These are phyloP conservation scores for Aristolochia californica DNA, from an alignment of 164 flowering plant genomes.

Conservation along the genomic window DNA sequence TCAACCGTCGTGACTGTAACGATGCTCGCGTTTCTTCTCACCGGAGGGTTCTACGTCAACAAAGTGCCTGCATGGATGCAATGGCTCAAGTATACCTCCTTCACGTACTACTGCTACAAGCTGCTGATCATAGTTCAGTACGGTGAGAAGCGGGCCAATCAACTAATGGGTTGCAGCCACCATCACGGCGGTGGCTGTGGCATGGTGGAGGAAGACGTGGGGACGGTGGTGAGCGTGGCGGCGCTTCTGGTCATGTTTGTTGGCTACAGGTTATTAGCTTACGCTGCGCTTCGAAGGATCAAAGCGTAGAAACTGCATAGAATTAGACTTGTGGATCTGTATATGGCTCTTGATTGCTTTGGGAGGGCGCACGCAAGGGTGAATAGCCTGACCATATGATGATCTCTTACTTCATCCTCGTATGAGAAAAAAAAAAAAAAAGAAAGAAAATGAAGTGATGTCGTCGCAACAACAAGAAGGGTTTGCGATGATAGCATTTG, in stretches of 20 bases:
- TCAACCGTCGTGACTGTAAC: constrained; percentile 64
- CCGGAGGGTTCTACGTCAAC: constrained; percentile 82
- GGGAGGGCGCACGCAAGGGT: too few species aligned
- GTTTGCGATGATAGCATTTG: too few species aligned
- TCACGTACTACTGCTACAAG: constrained; percentile 55
- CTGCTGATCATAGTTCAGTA: constrained; percentile 59
- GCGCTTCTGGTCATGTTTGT: constrained; percentile 48
- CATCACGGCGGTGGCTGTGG: constrained; percentile 26
- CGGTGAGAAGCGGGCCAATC: constrained; percentile 29
- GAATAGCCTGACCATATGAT: too few species aligned
- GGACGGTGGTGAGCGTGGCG: constrained; percentile 23
- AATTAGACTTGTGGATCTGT: too few species aligned
- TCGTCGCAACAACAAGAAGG: too few species aligned
- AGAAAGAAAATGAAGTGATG: too few species aligned
- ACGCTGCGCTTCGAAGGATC: constrained; percentile 46
- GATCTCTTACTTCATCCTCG: too few species aligned
- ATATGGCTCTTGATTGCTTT: too few species aligned
- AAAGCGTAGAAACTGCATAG: too few species aligned
- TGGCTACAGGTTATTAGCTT: constrained; percentile 67
- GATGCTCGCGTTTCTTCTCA: constrained; percentile 70
- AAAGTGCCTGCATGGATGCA: constrained; percentile 45
- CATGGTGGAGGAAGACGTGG: constrained; percentile 40
- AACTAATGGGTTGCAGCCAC: constrained; percentile 33
- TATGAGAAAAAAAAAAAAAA: too few species aligned
- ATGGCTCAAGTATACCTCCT: constrained; percentile 71